Conservation (phyloP, 768 basidiomycete species). For the Tricholoma sp. region DNA sequence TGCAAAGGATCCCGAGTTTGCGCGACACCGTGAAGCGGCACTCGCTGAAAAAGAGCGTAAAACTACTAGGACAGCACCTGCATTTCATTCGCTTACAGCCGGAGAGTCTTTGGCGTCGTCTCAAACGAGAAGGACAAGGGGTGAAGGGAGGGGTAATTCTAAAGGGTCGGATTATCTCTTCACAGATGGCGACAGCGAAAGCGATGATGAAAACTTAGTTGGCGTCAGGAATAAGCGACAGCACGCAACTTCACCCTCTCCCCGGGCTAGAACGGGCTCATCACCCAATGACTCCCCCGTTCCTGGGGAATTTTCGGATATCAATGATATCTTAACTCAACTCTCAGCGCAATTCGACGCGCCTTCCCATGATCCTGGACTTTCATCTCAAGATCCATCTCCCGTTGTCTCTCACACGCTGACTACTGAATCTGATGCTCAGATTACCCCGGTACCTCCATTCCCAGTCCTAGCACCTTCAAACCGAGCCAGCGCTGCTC, state of each 20-base stretch:
- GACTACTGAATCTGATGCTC: conserved; percentile 22
- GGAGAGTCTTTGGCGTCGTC: conserved; percentile 34
- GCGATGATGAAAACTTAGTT: conserved; percentile 35
- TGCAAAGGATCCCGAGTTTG: conserved; percentile 40
- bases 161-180: conserved; percentile 56
- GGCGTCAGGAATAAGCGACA: conserved; percentile 22
- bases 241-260: conserved; percentile 28
- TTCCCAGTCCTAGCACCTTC: conserved; percentile 32
- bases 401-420: conserved; percentile 44
- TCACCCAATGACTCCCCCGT: conserved; percentile 41
- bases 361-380: conserved; percentile 36
- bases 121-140: conserved; percentile 27
- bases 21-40: conserved; percentile 38
- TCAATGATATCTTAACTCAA: conserved; percentile 73
- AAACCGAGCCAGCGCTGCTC: conserved; percentile 27
- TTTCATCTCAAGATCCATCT: conserved; percentile 42
- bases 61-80: conserved; percentile 65
- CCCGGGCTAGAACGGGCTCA: conserved; percentile 27
- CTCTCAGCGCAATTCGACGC: conserved; percentile 66
- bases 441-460: conserved; percentile 17
- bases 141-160: conserved; percentile 33
- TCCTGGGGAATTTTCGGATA: conserved; percentile 60
- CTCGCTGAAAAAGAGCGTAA: conserved; percentile 41
- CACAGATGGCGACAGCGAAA: conserved; percentile 41
- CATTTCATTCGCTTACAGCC: conserved; percentile 74